Evolutionary conservation across 257 asterid genomes (phyloP), one percentile per base, ranked within the genome.

Genomic region (Coffea canephora): DNA sequence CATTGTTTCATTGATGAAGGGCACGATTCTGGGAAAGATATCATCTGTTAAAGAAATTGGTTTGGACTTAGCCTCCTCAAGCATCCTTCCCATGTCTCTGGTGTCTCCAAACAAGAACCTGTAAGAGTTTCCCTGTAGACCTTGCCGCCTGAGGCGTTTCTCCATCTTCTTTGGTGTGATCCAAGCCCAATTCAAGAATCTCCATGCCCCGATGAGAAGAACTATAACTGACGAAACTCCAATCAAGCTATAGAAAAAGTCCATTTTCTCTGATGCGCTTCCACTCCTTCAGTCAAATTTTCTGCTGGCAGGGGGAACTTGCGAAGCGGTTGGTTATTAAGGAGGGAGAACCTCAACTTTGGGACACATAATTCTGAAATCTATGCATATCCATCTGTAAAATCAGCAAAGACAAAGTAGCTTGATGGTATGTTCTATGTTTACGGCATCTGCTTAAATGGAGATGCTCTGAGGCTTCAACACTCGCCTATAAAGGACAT

Each of bases 51-150:
- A 75, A 70, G 54, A 62, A 6, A 81, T 78, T 0, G 85, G 77
- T 41, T 81, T 81, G 45, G 85, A 78, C 8, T 5, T 78, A 18
- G 85, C 79, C 75, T 81, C 79, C 45, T 81, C 45, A 66, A 18
- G n/a, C 78, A 78, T 70, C 39, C 10, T 16, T 31, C 61, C 23
- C 23, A 71, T 75, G 49, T 84, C 87, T 69, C 67, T 79, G 55
- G 71, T 45, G 75, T 84, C 87, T 34, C 85, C 87, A 54, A 74
- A 19, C 31, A 79, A 67, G 0, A 82, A 46, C 10, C 77, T 52
- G 83, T 81, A 84, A 11, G 79, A 64, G 69, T 78, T 78, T 78
- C 87, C 85, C 5, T 19, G 25, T 69, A 84, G 62, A 10, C 87
- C 87, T 72, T 78, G 83, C 7, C 64, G 48, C 49, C 79, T 74